Evolutionary conservation across 257 asterid genomes (phyloP).

Genomic region (Przewalskia tangutica): DNA sequence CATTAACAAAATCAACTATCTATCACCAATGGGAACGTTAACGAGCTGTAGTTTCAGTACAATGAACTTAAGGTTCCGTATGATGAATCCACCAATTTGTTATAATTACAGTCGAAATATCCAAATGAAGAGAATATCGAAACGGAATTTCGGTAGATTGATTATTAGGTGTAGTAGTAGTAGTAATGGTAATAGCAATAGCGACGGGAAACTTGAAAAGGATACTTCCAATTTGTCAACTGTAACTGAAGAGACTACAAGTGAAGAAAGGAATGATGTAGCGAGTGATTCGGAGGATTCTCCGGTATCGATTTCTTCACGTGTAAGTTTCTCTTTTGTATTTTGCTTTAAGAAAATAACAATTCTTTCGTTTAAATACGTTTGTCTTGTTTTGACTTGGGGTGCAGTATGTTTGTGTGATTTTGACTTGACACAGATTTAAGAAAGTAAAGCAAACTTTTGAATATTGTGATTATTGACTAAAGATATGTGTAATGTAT

Average conservation of each 20-base stretch:
- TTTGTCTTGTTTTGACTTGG: too few species aligned
- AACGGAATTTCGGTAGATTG: slow-evolving; percentile 24
- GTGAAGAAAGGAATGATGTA: slow-evolving; percentile 24
- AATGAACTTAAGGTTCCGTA: slow-evolving; percentile 8
- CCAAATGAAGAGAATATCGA: slow-evolving; percentile 24
- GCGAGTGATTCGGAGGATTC: slow-evolving; percentile 29
- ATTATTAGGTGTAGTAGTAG: slow-evolving; percentile 34
- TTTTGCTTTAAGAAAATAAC: not conserved
- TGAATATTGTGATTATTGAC: too few species aligned
- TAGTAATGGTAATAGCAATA: slow-evolving; percentile 17
- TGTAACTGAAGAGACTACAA: slow-evolving; percentile 14
- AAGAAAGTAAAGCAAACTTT: too few species aligned
- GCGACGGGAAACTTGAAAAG: slow-evolving; percentile 39
- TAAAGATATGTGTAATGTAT: too few species aligned
- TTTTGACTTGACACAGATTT: too few species aligned
- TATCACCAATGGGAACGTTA: slow-evolving; percentile 44
- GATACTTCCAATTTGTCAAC: slow-evolving; percentile 53
- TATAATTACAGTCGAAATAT: slow-evolving; percentile 11
- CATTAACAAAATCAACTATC: not conserved
- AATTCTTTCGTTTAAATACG: too few species aligned
- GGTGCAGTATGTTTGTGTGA: too few species aligned
- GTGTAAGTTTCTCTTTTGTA: slow-evolving; percentile 22
- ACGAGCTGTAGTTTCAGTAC: slow-evolving; percentile 36
- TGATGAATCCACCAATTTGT: slow-evolving; percentile 21
- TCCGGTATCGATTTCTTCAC: slow-evolving; percentile 36